A percentile compares a stretch with the other conserved stretches of the same genome.
These are phyloP conservation scores for Pseudocercospora pini-densiflorae DNA, from an alignment of 2,329 filamentous ascomycete genomes.

Conservation along the genomic window DNA sequence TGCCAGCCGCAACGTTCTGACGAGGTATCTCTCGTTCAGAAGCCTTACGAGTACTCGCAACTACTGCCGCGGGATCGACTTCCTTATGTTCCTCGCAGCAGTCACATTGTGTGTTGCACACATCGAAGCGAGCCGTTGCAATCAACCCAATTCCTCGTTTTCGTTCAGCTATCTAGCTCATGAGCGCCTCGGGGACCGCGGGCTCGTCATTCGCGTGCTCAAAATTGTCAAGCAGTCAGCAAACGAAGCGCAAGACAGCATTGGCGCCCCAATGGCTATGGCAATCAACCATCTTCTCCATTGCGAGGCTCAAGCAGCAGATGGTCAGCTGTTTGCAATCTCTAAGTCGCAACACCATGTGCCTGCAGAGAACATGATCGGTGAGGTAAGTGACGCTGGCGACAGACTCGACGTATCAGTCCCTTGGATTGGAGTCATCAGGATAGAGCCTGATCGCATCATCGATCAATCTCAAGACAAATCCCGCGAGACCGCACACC, in stretches of 20 bases:
- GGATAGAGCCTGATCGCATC: background rate
- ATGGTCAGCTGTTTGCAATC: background rate
- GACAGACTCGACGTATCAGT: background rate
- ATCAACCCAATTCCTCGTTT: too few relatives aligned
- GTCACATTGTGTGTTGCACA: constrained; percentile 2
- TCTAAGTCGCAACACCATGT: background rate
- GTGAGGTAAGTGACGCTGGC: background rate
- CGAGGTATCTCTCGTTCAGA: background rate
- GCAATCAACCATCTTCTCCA: background rate
- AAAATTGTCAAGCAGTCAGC: background rate
- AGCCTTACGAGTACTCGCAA: background rate
- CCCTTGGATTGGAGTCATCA: constrained; percentile 4
- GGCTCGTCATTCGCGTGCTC: background rate
- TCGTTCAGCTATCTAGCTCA: constrained; percentile 2
- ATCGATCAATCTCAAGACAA: background rate
- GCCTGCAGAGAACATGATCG: background rate
- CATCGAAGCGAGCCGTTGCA: background rate
- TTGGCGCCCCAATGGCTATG: background rate
- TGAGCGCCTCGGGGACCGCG: constrained; percentile 6
- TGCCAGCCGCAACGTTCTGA: constrained; percentile 6
- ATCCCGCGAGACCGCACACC: background rate
- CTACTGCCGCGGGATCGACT: constrained; percentile 11
- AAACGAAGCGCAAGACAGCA: background rate
- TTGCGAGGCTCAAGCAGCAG: background rate
- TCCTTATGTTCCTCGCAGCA: constrained; percentile 12